Conservation (phyloP, 129 eudicot species). For the Tagetes erecta region DNA sequence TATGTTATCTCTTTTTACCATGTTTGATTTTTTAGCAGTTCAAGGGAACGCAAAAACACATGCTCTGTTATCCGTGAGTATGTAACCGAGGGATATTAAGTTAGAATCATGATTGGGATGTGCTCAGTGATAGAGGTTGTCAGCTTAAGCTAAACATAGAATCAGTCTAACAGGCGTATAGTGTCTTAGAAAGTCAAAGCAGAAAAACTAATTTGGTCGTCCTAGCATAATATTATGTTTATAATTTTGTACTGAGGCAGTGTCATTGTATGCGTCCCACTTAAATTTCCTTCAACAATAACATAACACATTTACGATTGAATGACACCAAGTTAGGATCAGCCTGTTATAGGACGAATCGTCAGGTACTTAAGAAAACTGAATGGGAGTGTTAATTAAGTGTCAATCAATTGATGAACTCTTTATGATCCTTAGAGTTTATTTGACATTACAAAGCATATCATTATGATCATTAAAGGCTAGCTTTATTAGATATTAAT, state of each 20-base stretch:
- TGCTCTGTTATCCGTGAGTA: background rate
- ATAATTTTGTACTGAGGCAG: background rate
- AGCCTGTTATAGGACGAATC: background rate
- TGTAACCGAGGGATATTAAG: background rate
- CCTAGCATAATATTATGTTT: background rate
- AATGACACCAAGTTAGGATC: background rate
- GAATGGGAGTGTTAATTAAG: background rate
- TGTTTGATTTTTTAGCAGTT: slow-evolving; percentile 2
- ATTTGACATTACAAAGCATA: background rate
- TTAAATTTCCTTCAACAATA: background rate
- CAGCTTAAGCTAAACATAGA: background rate
- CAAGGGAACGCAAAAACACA: background rate
- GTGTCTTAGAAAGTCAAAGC: background rate
- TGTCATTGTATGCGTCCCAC: background rate
- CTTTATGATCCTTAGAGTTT: background rate
- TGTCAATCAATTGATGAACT: background rate
- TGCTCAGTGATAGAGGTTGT: background rate
- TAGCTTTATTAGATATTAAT: background rate
- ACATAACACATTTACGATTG: background rate
- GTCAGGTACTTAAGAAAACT: background rate
- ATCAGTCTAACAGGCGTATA: no score
- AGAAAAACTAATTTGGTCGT: background rate
- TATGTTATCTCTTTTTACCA: slow-evolving; percentile 6
- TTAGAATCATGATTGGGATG: background rate
- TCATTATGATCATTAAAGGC: background rate